phyloP scores from a whole-genome alignment of 257 asterid genomes.

The Solanum arcanum region DNA sequence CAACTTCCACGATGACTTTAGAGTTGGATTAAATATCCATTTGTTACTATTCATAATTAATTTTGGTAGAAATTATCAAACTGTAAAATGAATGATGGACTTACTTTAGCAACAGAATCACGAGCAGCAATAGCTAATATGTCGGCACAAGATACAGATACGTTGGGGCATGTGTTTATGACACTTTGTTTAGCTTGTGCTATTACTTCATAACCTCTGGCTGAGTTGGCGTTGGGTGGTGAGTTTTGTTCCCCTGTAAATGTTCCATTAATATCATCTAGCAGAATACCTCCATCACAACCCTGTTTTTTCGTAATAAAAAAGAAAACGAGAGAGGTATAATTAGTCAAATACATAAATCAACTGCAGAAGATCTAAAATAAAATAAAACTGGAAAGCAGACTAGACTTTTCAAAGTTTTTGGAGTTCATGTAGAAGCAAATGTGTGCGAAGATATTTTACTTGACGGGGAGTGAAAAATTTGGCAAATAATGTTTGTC shows the following conservation, averaged over 20 bases:
- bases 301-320: not conserved
- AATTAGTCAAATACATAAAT: not conserved
- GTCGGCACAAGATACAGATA: not conserved
- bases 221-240: not conserved
- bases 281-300: slow-evolving; percentile 6
- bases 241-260: not conserved
- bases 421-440: not conserved
- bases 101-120: not conserved
- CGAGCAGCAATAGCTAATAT: slow-evolving; percentile 5
- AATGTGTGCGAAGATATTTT: no score
- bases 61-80: not conserved
- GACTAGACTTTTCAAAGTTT: not conserved
- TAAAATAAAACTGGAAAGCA: not conserved
- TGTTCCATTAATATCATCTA: not conserved
- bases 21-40: not conserved
- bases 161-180: not conserved
- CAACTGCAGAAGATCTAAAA: not conserved
- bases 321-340: not conserved
- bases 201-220: not conserved
- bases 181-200: not conserved
- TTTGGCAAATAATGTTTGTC: no score
- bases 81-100: not conserved
- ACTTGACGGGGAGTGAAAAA: no score
- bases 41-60: not conserved
- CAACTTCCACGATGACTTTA: not conserved